Evolutionary conservation across 1,139 yeast genomes (phyloP).

Genomic region (Oligophagozyma castellii): DNA sequence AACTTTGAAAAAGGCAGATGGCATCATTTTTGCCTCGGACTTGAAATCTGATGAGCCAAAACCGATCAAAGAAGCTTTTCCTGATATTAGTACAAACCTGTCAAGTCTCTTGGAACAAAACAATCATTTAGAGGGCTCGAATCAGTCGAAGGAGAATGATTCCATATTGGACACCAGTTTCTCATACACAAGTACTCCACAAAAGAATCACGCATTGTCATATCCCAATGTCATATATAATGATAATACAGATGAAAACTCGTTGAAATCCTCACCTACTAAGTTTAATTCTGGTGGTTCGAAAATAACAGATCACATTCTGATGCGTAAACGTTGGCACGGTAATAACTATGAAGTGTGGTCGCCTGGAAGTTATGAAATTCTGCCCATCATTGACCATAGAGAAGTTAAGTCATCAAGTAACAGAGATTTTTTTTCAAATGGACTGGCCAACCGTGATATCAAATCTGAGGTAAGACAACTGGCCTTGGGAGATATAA

Average conservation of each 20-base stretch:
- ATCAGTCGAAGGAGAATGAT: constrained; percentile 1
- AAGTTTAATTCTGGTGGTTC: background rate
- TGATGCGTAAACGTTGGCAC: constrained; percentile 14
- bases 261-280: constrained; percentile 2
- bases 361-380: constrained; percentile 41
- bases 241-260: background rate
- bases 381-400: constrained; percentile 60
- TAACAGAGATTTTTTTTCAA: constrained; percentile 53
- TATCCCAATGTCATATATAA: background rate
- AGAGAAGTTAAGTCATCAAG: constrained; percentile 55
- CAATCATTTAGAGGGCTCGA: background rate
- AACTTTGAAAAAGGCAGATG: constrained; percentile 36
- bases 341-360: constrained; percentile 29
- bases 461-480: constrained; percentile 41
- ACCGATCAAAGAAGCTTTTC: constrained; percentile 3
- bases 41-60: constrained; percentile 1
- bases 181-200: constrained; percentile 3
- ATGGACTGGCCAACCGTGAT: constrained; percentile 37
- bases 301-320: constrained; percentile 1
- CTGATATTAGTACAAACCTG: constrained; percentile 15
- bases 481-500: constrained; percentile 71
- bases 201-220: constrained; percentile 1
- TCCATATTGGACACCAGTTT: constrained; percentile 6
- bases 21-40: constrained; percentile 21
- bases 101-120: constrained; percentile 8